Evolutionary conservation across 2,329 filamentous ascomycete species (phyloP).

Genomic region (Zasmidium cellare): DNA sequence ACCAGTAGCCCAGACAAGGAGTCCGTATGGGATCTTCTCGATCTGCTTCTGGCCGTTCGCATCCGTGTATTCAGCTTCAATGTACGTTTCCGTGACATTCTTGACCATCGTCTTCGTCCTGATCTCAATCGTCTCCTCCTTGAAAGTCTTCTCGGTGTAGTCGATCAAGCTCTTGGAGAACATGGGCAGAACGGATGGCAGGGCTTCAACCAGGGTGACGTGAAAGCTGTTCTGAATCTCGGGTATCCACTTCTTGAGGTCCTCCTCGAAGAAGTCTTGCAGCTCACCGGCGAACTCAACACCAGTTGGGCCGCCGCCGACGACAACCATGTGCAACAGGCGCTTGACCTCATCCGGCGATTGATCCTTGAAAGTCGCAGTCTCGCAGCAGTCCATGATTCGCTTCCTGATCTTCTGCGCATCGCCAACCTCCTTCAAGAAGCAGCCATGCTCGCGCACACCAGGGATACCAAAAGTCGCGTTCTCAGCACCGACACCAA

Average conservation of each 20-base stretch:
- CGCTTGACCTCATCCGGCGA: constrained; percentile 83
- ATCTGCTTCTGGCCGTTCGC: constrained; percentile 82
- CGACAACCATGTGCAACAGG: constrained; percentile 92
- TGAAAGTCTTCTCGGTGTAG: constrained; percentile 98
- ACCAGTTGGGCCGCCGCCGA: constrained; percentile 86
- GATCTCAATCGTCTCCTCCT: constrained; percentile 97
- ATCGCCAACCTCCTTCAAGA: constrained; percentile 97
- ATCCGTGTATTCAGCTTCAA: constrained; percentile 81
- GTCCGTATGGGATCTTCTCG: constrained; percentile 85
- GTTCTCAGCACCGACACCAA: constrained; percentile 97
- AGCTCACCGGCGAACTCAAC: constrained; percentile 98
- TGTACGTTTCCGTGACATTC: constrained; percentile 87
- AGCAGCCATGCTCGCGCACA: constrained; percentile 92
- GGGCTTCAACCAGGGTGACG: constrained; percentile 94
- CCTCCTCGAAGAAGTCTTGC: constrained; percentile 97
- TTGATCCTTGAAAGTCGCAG: constrained; percentile 97
- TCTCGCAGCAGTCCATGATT: constrained; percentile 99
- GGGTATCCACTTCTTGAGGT: constrained; percentile 96
- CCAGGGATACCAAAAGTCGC: constrained; percentile 96
- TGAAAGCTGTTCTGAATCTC: constrained; percentile 94
- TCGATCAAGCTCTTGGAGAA: constrained; percentile 99
- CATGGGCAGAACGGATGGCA: constrained; percentile 91
- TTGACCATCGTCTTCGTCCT: constrained; percentile 99
- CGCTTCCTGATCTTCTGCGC: constrained; percentile 95
- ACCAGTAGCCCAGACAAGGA: constrained; percentile 97